Percentiles rank a stretch among this genome's conserved stretches.
Conservation (phyloP, 2,329 filamentous ascomycete species). For the Aulographum hederae region DNA sequence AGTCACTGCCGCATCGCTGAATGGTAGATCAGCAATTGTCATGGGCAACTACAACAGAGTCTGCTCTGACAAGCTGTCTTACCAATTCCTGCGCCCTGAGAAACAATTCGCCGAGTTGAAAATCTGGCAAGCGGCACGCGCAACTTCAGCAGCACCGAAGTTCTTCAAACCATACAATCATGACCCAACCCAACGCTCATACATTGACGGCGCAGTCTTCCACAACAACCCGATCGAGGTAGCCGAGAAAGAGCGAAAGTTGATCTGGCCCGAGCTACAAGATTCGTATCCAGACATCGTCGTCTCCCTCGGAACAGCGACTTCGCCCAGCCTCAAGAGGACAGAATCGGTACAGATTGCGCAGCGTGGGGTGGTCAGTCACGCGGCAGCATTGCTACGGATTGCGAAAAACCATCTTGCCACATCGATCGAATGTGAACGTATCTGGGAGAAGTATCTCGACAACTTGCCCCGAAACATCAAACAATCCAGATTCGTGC, state of each 20-base stretch:
- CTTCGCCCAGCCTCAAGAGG: constrained; percentile 1
- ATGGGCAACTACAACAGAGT: too few species aligned
- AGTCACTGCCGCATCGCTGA: too few species aligned
- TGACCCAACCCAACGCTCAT: constrained; percentile 24
- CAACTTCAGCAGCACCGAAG: constrained; percentile 29
- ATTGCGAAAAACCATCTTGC: too few species aligned
- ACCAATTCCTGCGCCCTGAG: constrained; percentile 19
- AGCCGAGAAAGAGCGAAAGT: constrained; percentile 28
- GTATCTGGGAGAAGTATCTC: too few species aligned
- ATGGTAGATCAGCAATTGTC: too few species aligned
- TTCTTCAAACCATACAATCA: constrained; percentile 36
- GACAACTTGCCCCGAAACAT: too few species aligned
- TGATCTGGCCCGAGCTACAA: constrained; percentile 14
- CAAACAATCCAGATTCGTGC: too few species aligned
- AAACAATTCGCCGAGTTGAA: constrained; percentile 21
- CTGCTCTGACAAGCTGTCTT: too few species aligned
- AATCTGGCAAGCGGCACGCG: constrained; percentile 33
- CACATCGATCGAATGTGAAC: too few species aligned
- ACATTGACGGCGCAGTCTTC: constrained; percentile 30
- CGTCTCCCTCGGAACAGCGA: constrained; percentile 10
- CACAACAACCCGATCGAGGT: constrained; percentile 33
- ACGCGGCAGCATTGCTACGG: too few species aligned
- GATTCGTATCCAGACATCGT: constrained; percentile 11
- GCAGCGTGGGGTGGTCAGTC: too few species aligned
- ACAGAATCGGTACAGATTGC: constrained; percentile 1